Evolutionary conservation across 768 basidiomycete species (phyloP), one percentile per base, ranked within the genome.

Genomic region (Cyathus striatus): DNA sequence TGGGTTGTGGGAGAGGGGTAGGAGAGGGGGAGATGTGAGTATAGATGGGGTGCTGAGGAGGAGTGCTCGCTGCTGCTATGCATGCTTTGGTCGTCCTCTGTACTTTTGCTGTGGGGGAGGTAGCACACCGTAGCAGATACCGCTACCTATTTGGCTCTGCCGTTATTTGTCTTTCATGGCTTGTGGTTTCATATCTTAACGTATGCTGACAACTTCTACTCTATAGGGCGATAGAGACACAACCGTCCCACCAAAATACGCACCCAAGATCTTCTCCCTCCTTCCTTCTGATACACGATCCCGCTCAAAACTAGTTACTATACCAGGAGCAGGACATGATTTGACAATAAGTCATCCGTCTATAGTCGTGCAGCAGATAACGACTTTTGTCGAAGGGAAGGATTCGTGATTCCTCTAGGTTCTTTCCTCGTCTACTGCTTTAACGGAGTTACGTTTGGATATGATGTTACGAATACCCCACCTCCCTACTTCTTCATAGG

Each of bases 241-340:
- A 6, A 78, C 78, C 0, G 80, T 83, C 3, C 69, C 72, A 5
- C 71, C 73, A 23, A 72, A 72, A 48, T 81, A 82, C 44, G 69
- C 80, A 1, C 43, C 63, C 14, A 60, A 65, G 20, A 78, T 82
- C 25, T 57, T 69, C 27, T 48, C 58, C 3, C 66, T 75, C 12
- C 60, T 81, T 4, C 70, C 75, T 5, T 50, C 62, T 7, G 49
- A 46, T 21, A 61, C 67, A 1, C 49, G 58, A n/a, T 53, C 45
- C 23, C 44, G 52, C 24, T 68, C 74, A 9, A 63, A 66, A 27
- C 57, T 81, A 18, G 56, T 78, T 32, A 72, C 62, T 3, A 60
- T 83, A 24, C 62, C 75, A 20, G 75, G 69, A 20, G 81, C 71
- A 1, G 69, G 68, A 4, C 81, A 84, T 49, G 77, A 81, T 50